A percentile compares a stretch with the other conserved stretches of the same genome.
These are phyloP conservation scores for Afroboletus lepidellus DNA, from an alignment of 1,284 basidiomycete genomes.

Conservation along the genomic window DNA sequence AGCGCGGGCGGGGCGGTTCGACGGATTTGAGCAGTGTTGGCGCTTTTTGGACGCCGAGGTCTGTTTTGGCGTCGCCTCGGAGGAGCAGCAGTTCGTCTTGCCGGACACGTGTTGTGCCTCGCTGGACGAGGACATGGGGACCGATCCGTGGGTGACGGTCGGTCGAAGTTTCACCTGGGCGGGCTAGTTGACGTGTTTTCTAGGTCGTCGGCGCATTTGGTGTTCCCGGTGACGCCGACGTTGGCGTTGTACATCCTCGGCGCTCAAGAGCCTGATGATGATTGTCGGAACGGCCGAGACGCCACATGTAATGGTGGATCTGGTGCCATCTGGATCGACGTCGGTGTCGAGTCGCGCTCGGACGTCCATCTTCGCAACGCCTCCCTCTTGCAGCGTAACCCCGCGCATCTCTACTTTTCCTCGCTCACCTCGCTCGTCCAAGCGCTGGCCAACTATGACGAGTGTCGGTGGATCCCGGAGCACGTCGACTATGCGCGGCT, in stretches of 20 bases:
- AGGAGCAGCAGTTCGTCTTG: conserved; percentile 37
- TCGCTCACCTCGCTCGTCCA: conserved; percentile 49
- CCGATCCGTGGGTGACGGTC: conserved; percentile 24
- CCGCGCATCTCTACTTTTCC: conserved; percentile 46
- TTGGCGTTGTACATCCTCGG: conserved; percentile 50
- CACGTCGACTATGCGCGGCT: conserved; percentile 50
- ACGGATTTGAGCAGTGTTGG: conserved; percentile 28
- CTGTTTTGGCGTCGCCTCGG: conserved; percentile 35
- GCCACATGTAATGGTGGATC: background rate
- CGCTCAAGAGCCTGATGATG: conserved; percentile 12
- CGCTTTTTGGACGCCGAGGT: conserved; percentile 34
- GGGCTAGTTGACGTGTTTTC: background rate
- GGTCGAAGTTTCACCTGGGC: background rate
- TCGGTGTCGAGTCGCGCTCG: conserved; percentile 47
- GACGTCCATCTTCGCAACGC: conserved; percentile 57
- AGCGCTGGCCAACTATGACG: conserved; percentile 51
- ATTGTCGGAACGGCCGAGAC: background rate
- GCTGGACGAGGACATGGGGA: conserved; percentile 34
- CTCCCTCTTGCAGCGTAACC: conserved; percentile 52
- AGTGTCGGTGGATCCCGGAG: conserved; percentile 48
- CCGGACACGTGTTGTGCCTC: conserved; percentile 38
- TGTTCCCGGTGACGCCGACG: conserved; percentile 54
- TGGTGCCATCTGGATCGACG: conserved; percentile 36
- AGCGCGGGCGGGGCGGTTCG: conserved; percentile 10
- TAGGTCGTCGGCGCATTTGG: conserved; percentile 45